These are phyloP conservation scores for Fragaria ananassa DNA, from an alignment of 306 rosid species.

Conservation along the genomic window DNA sequence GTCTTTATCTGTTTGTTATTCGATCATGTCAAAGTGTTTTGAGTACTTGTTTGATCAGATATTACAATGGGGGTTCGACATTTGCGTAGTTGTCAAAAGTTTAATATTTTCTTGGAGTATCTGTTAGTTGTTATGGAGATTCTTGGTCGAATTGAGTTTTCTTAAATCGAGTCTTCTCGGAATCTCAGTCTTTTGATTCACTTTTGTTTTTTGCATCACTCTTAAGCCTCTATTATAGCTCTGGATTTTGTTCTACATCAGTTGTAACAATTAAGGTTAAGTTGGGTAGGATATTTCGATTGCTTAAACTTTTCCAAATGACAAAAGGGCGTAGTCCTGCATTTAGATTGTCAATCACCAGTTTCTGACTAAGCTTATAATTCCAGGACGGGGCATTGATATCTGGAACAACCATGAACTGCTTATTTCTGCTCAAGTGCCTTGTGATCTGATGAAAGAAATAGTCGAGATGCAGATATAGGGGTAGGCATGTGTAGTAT, in stretches of 20 bases:
- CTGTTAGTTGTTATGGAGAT: background rate
- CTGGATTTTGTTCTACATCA: constrained; percentile 4
- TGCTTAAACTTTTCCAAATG: constrained; percentile 1
- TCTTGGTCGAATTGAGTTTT: background rate
- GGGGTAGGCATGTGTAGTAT: background rate
- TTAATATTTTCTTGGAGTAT: background rate
- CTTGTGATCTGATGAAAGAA: constrained; percentile 2
- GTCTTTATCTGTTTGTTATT: background rate
- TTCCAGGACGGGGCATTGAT: constrained; percentile 29
- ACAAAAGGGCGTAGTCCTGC: background rate
- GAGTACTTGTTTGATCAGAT: constrained; percentile 8
- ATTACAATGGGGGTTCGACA: background rate
- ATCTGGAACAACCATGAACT: constrained; percentile 11
- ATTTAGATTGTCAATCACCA: constrained; percentile 9
- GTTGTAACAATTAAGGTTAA: background rate
- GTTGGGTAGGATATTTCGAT: background rate
- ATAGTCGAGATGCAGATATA: constrained; percentile 8
- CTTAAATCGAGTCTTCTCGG: background rate
- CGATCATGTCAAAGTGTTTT: background rate
- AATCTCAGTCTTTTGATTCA: constrained; percentile 10
- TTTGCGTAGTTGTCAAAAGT: background rate
- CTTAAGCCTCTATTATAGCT: background rate
- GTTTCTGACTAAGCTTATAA: constrained; percentile 20
- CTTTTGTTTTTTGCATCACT: background rate
- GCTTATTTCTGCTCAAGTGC: constrained; percentile 8